Evolutionary conservation across 331 rosid species (phyloP).

Genomic region (Rosa hybrid): DNA sequence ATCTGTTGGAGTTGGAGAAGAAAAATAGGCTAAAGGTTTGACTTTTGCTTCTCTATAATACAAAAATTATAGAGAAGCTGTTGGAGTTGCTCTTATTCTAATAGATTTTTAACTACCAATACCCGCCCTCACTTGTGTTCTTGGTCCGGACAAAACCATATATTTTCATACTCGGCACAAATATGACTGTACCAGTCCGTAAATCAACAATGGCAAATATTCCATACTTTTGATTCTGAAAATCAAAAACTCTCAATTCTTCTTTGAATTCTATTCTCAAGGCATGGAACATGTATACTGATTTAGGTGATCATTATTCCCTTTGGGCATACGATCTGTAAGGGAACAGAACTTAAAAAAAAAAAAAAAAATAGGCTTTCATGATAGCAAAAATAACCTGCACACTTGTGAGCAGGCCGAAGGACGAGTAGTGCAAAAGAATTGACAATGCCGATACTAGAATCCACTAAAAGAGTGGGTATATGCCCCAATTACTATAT

Average conservation of each 20-base stretch:
- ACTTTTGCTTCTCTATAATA: too few species aligned
- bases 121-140: too few species aligned
- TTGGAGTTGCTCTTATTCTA: neutral
- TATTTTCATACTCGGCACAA: too few species aligned
- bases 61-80: too few species aligned
- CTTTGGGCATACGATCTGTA: neutral
- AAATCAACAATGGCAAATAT: too few species aligned
- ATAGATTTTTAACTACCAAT: too few species aligned
- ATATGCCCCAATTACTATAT: slow-evolving; percentile 13
- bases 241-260: neutral
- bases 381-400: neutral
- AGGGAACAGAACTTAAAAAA: neutral
- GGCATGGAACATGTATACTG: neutral
- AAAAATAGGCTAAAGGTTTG: too few species aligned
- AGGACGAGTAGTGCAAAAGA: neutral
- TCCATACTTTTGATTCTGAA: neutral
- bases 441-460: neutral
- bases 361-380: neutral
- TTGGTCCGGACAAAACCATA: too few species aligned
- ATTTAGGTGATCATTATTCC: too few species aligned
- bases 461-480: slow-evolving; percentile 11
- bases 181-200: too few species aligned
- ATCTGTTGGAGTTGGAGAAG: too few species aligned
- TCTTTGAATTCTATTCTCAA: neutral
- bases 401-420: too few species aligned